Percentiles rank a stretch among this genome's conserved stretches.
Conservation (phyloP, 768 basidiomycete genomes). For the Collybia sp. region DNA sequence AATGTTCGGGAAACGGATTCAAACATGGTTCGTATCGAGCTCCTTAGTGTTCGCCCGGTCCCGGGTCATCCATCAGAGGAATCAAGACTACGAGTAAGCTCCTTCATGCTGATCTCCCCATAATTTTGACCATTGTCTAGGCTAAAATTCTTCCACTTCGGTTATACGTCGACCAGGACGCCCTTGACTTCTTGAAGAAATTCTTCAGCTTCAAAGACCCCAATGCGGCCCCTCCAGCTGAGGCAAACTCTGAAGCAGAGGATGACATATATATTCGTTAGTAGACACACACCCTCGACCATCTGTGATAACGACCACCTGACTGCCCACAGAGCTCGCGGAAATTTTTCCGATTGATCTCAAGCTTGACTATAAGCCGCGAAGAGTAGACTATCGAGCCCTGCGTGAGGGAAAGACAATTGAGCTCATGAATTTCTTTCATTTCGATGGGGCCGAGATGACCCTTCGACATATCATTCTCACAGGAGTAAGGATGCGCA, state of each 20-base stretch:
- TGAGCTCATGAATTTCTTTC: slow-evolving; percentile 99
- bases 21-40: slow-evolving; percentile 87
- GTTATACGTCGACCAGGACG: slow-evolving; percentile 96
- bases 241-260: slow-evolving; percentile 25
- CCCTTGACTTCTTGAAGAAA: slow-evolving; percentile 94
- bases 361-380: slow-evolving; percentile 97
- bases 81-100: slow-evolving; percentile 67
- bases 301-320: neutral
- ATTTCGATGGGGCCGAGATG: slow-evolving; percentile 99
- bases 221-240: slow-evolving; percentile 28
- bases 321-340: slow-evolving; percentile 63
- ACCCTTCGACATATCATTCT: slow-evolving; percentile 90
- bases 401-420: slow-evolving; percentile 88
- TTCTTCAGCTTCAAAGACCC: slow-evolving; percentile 88
- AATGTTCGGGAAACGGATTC: slow-evolving; percentile 89
- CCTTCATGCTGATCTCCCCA: neutral
- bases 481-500: slow-evolving; percentile 64
- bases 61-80: slow-evolving; percentile 68
- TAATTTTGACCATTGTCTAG: slow-evolving; percentile 31
- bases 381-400: slow-evolving; percentile 91
- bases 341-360: slow-evolving; percentile 94
- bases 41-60: slow-evolving; percentile 71
- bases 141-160: slow-evolving; percentile 88
- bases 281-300: slow-evolving; percentile 18
- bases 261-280: slow-evolving; percentile 73